Evolutionary conservation across 2,329 filamentous ascomycete species (phyloP).

Genomic region (Colletotrichum sansevieriae): DNA sequence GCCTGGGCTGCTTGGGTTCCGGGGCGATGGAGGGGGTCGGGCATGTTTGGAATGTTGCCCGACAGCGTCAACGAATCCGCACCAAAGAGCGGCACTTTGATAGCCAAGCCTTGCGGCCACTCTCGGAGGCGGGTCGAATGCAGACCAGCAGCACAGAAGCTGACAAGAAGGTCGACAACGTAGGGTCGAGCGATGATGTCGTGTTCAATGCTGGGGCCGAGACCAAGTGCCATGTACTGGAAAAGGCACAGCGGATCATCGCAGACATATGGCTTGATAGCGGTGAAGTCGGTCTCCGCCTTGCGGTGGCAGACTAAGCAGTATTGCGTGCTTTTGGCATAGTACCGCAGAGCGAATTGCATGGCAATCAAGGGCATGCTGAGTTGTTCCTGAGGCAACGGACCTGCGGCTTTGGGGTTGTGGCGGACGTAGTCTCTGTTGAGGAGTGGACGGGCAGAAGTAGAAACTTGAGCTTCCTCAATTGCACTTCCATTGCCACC

Average conservation of each 20-base stretch:
- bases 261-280: slow-evolving; percentile 85
- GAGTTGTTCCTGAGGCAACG: slow-evolving; percentile 44
- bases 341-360: slow-evolving; percentile 82
- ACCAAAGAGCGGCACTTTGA: slow-evolving; percentile 49
- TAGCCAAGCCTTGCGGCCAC: slow-evolving; percentile 57
- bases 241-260: slow-evolving; percentile 81
- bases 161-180: slow-evolving; percentile 87
- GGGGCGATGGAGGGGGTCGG: no score
- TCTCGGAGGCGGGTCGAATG: slow-evolving; percentile 54
- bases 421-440: slow-evolving; percentile 29
- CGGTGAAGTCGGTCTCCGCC: slow-evolving; percentile 71
- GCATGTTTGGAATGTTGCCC: no score
- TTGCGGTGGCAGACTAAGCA: slow-evolving; percentile 87
- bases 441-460: slow-evolving; percentile 12
- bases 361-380: slow-evolving; percentile 72
- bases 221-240: slow-evolving; percentile 88
- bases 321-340: slow-evolving; percentile 86
- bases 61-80: neutral
- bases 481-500: neutral
- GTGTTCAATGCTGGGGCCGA: slow-evolving; percentile 87
- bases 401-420: slow-evolving; percentile 42
- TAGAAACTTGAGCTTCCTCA: slow-evolving; percentile 23
- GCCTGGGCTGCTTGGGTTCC: no score
- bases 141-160: slow-evolving; percentile 80
- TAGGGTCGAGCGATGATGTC: slow-evolving; percentile 84